Evolutionary conservation across 2,329 filamentous ascomycete species (phyloP).

Genomic region (Aspergillus sp.): DNA sequence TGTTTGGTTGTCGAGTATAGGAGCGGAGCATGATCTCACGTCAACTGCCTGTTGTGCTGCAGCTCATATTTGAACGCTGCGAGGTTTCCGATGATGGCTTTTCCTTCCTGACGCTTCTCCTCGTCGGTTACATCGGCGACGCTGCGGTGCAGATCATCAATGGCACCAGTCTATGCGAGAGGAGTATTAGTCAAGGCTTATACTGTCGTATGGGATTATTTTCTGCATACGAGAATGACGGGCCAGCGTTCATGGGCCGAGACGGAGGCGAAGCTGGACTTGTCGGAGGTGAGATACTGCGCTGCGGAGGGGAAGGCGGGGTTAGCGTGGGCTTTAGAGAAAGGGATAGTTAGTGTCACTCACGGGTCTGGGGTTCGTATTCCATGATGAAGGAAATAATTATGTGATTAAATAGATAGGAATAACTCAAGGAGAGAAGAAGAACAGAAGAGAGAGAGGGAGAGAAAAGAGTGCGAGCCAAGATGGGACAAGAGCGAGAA

Average conservation of each 20-base stretch:
- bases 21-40: slow-evolving; percentile 54
- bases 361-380: slow-evolving; percentile 72
- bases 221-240: slow-evolving; percentile 72
- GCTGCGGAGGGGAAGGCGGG: slow-evolving; percentile 51
- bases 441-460: neutral
- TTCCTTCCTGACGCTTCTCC: slow-evolving; percentile 74
- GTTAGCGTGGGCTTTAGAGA: slow-evolving; percentile 13
- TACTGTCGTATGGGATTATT: neutral
- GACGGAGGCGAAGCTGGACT: slow-evolving; percentile 80
- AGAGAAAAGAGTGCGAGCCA: neutral
- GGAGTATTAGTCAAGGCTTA: slow-evolving; percentile 1
- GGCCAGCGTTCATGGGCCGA: slow-evolving; percentile 91
- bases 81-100: slow-evolving; percentile 77
- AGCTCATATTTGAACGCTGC: slow-evolving; percentile 90
- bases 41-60: slow-evolving; percentile 80
- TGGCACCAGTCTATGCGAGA: slow-evolving; percentile 71
- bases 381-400: slow-evolving; percentile 58
- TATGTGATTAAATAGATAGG: neutral
- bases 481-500: neutral
- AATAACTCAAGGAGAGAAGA: neutral
- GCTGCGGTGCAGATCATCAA: slow-evolving; percentile 86
- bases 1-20: neutral
- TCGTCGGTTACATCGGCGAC: slow-evolving; percentile 52
- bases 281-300: slow-evolving; percentile 76
- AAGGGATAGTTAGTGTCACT: slow-evolving; percentile 30